These are phyloP conservation scores for Chalara sp. DNA, from an alignment of 2,329 filamentous ascomycete genomes.

Conservation along the genomic window DNA sequence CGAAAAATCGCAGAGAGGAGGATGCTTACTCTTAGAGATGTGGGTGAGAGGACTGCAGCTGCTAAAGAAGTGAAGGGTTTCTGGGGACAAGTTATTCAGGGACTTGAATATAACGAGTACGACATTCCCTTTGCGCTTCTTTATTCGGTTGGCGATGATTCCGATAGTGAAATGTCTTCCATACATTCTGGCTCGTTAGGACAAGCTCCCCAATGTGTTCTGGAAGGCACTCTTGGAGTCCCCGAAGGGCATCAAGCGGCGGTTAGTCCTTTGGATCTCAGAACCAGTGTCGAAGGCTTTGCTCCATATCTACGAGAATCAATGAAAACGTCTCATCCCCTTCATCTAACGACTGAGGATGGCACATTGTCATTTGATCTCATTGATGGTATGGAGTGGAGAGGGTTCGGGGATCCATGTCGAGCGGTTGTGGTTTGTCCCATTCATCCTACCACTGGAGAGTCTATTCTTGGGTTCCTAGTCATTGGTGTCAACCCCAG, in stretches of 20 bases:
- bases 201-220: slow-evolving; percentile 55
- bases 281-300: slow-evolving; percentile 64
- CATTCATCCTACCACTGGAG: slow-evolving; percentile 67
- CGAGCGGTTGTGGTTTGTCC: slow-evolving; percentile 69
- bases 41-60: slow-evolving; percentile 66
- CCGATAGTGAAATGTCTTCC: slow-evolving; percentile 65
- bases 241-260: slow-evolving; percentile 56
- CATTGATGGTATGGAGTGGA: slow-evolving; percentile 60
- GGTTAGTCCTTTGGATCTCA: slow-evolving; percentile 58
- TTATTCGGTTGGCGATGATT: slow-evolving; percentile 68
- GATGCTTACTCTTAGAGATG: slow-evolving; percentile 72
- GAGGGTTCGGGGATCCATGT: slow-evolving; percentile 66
- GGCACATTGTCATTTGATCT: slow-evolving; percentile 59
- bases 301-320: slow-evolving; percentile 70
- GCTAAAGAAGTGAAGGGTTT: slow-evolving; percentile 69
- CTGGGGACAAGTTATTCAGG: slow-evolving; percentile 63
- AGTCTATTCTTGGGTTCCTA: slow-evolving; percentile 69
- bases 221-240: slow-evolving; percentile 68
- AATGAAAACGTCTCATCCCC: slow-evolving; percentile 60
- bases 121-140: slow-evolving; percentile 73
- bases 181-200: slow-evolving; percentile 60
- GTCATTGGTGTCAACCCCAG: slow-evolving; percentile 74
- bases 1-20: slow-evolving; percentile 72
- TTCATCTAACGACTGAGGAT: slow-evolving; percentile 60
- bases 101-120: slow-evolving; percentile 63